These are phyloP conservation scores for Ormosia emarginata DNA, from an alignment of 306 rosid genomes.

Conservation along the genomic window DNA sequence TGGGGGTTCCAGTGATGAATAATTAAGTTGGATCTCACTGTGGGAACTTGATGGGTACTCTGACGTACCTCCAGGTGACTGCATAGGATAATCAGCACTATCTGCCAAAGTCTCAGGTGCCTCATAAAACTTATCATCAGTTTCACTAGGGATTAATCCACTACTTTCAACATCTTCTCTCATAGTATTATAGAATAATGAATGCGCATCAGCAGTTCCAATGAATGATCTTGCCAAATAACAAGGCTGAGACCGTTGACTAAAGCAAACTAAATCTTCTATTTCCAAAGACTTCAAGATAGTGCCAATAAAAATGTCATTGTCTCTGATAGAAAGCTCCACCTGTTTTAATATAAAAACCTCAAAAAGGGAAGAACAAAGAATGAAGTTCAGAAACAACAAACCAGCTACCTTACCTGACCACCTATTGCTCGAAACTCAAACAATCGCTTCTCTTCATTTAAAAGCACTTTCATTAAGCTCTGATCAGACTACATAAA, in stretches of 20 bases:
- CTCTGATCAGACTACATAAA: constrained; percentile 59
- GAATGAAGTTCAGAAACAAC: background rate
- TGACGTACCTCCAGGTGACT: constrained; percentile 41
- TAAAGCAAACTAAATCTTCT: constrained; percentile 75
- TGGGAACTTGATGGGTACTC: constrained; percentile 29
- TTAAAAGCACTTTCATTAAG: constrained; percentile 74
- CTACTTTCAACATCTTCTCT: constrained; percentile 35
- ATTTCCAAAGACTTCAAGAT: constrained; percentile 91
- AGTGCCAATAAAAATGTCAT: constrained; percentile 80
- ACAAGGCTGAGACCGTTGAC: constrained; percentile 49
- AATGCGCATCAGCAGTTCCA: constrained; percentile 47
- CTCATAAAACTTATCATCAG: constrained; percentile 85
- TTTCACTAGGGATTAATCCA: constrained; percentile 45
- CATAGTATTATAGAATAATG: constrained; percentile 34
- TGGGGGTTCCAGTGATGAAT: constrained; percentile 43
- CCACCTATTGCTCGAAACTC: constrained; percentile 98
- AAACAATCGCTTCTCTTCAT: constrained; percentile 70
- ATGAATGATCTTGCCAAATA: constrained; percentile 89
- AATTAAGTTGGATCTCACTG: constrained; percentile 25
- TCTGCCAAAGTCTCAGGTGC: constrained; percentile 82
- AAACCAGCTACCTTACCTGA: constrained; percentile 51
- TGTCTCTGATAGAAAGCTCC: constrained; percentile 72
- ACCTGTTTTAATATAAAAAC: constrained; percentile 55
- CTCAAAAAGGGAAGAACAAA: constrained; percentile 26
- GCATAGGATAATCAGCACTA: constrained; percentile 41